Evolutionary conservation across 768 basidiomycete species (phyloP).

Genomic region (Xerocomus potaroensis): DNA sequence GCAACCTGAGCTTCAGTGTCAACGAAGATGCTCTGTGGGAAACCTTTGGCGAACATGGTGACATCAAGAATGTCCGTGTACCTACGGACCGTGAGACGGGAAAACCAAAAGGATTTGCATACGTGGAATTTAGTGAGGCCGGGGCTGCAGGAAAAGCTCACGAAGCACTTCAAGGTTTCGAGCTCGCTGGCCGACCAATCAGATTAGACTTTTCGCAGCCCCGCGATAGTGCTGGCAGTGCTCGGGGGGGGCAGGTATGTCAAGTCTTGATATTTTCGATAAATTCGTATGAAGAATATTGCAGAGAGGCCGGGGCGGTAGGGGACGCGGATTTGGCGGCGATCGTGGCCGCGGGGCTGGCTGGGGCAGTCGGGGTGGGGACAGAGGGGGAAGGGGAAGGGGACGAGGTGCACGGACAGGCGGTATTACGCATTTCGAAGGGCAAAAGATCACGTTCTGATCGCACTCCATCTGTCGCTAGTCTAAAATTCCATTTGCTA

Average conservation of each 20-base stretch:
- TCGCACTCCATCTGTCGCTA: background rate
- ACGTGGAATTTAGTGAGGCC: slow-evolving; percentile 87
- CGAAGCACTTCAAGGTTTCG: slow-evolving; percentile 60
- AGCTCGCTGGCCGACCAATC: slow-evolving; percentile 76
- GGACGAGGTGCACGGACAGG: slow-evolving; percentile 49
- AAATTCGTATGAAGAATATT: background rate
- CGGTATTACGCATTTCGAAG: slow-evolving; percentile 47
- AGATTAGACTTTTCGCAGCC: slow-evolving; percentile 88
- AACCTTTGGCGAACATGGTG: slow-evolving; percentile 82
- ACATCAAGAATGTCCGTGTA: slow-evolving; percentile 80
- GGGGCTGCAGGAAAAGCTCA: slow-evolving; percentile 80
- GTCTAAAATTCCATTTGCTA: no score
- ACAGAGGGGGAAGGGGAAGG: slow-evolving; percentile 30
- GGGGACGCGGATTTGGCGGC: slow-evolving; percentile 34
- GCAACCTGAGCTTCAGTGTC: slow-evolving; percentile 79
- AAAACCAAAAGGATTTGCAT: slow-evolving; percentile 91
- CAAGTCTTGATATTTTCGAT: slow-evolving; percentile 12
- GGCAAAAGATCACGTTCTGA: slow-evolving; percentile 49
- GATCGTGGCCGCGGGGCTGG: slow-evolving; percentile 40
- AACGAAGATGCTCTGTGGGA: slow-evolving; percentile 87
- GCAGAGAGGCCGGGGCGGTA: slow-evolving; percentile 33
- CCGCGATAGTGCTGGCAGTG: slow-evolving; percentile 57
- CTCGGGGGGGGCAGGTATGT: slow-evolving; percentile 42
- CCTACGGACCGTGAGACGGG: slow-evolving; percentile 93
- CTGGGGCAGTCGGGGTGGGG: slow-evolving; percentile 40